Conservation (phyloP, 352 stramenopile genomes). For the Globisporangium canariense region DNA sequence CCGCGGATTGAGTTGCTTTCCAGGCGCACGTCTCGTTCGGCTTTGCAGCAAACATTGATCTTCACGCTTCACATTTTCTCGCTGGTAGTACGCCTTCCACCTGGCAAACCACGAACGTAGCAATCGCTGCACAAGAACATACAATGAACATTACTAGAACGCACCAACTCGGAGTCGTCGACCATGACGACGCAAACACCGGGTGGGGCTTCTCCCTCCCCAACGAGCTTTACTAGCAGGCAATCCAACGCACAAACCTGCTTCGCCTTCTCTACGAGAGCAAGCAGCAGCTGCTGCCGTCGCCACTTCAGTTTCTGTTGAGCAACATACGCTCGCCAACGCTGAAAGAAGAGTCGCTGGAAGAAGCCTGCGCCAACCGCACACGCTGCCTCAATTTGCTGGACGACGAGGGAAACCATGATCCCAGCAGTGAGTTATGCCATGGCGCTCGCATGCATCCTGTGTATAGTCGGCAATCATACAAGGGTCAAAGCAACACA, state of each 20-base stretch:
- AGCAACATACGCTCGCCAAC: conserved; percentile 6
- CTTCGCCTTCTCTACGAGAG: neutral
- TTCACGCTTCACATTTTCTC: neutral
- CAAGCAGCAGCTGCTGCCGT: neutral
- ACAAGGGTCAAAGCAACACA: neutral
- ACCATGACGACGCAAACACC: neutral
- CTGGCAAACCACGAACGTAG: neutral
- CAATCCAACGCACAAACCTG: conserved; percentile 3
- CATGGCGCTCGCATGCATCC: neutral
- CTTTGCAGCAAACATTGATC: neutral
- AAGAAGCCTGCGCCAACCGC: conserved; percentile 13
- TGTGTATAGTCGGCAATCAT: neutral
- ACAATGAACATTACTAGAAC: neutral
- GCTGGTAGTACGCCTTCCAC: neutral
- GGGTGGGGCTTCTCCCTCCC: neutral
- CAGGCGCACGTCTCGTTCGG: neutral
- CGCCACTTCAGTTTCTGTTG: neutral
- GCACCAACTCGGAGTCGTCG: too few relatives aligned
- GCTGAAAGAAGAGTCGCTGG: conserved; percentile 19
- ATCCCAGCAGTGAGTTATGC: neutral
- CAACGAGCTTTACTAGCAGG: neutral
- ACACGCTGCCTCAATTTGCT: conserved; percentile 18
- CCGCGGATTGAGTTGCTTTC: neutral
- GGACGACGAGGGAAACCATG: neutral
- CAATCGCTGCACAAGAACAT: neutral